A percentile compares a stretch with the other conserved stretches of the same genome.
These are phyloP conservation scores for Lactifluus piperatus DNA, from an alignment of 768 basidiomycete genomes.

Conservation along the genomic window DNA sequence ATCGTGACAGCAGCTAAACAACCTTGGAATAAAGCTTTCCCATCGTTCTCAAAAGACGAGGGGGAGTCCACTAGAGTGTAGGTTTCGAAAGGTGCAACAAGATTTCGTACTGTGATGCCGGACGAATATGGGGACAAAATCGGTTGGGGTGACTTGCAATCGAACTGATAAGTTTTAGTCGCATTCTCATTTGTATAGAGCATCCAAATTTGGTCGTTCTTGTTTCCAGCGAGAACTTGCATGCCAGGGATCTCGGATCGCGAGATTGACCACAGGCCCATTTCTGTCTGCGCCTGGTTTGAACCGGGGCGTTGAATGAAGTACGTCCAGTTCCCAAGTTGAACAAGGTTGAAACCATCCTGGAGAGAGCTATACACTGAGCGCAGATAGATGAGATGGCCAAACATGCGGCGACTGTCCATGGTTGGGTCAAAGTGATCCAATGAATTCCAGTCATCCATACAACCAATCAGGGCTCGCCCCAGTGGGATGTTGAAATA, in stretches of 20 bases:
- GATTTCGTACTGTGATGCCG: slow-evolving; percentile 56
- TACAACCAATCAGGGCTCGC: slow-evolving; percentile 71
- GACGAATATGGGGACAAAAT: slow-evolving; percentile 71
- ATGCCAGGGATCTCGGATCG: slow-evolving; percentile 48
- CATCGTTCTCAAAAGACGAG: slow-evolving; percentile 52
- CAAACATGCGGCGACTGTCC: slow-evolving; percentile 62
- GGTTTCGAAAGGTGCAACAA: slow-evolving; percentile 79
- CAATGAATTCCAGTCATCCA: slow-evolving; percentile 86
- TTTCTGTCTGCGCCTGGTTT: slow-evolving; percentile 68
- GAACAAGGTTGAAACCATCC: slow-evolving; percentile 78
- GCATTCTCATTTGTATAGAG: slow-evolving; percentile 80
- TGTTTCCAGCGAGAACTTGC: slow-evolving; percentile 55
- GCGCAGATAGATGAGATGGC: slow-evolving; percentile 67
- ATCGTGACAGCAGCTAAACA: slow-evolving; percentile 62
- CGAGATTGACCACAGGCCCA: slow-evolving; percentile 81
- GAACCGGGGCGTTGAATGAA: slow-evolving; percentile 77
- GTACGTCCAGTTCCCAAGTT: slow-evolving; percentile 81
- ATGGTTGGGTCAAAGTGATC: slow-evolving; percentile 93
- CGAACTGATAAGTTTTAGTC: slow-evolving; percentile 53
- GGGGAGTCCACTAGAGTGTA: slow-evolving; percentile 60
- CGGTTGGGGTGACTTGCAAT: slow-evolving; percentile 54
- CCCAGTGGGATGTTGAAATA: slow-evolving; percentile 92
- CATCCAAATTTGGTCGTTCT: slow-evolving; percentile 70
- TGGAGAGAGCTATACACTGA: slow-evolving; percentile 61
- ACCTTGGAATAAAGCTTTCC: slow-evolving; percentile 56